Evolutionary conservation across 2,329 filamentous ascomycete species (phyloP), one percentile per base, ranked within the genome.

Genomic region (Trichoderma simmonsii): DNA sequence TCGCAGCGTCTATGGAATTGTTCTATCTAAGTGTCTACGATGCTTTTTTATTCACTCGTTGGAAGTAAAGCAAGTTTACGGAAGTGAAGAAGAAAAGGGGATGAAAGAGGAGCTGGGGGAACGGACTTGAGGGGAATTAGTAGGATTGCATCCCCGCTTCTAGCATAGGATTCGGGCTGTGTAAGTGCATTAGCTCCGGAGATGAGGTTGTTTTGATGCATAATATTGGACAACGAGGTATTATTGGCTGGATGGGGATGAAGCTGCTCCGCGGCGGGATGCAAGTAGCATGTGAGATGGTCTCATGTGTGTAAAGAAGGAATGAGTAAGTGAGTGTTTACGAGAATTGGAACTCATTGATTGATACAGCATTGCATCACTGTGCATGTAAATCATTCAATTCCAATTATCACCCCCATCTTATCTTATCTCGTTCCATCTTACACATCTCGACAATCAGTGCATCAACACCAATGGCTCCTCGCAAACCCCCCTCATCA

Each of bases 1-100:
- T 32, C 74, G 75, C 66, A 76, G 63, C 14, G 51, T 73, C 36
- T 72, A 71, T 74, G 74, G 48, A n/a, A 73, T 66, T 66, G 51
- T 59, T 71, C 67, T 73, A 71, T 71, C 71, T 66, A 48, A 15
- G 5, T 54, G 24, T 59, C 48, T 64, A 64, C 68, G 24, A 12
- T 59, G 64, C 34, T 36, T 70, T 24, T 39, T 60, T 43, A 43
- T 51, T 43, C 24, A 24, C 65, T 60, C 18, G 14, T 11, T 30
- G 51, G 43, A 51, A 21, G n/a, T 21, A 11, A 9, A 9, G n/a
- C 9, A 68, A 21, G 56, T 18, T 43, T 34, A n/a, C 9, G 28
- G 43, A 34, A 14, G 39, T 54, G 26, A 56, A 8, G 18, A 48
- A 34, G 26, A 51, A 15, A 43, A 48, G n/a, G 39, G 24, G 51